Percentiles rank a stretch among this genome's conserved stretches.
phyloP scores from a whole-genome alignment of 441 rosid species.

The Cnidoscolus chayamansa region DNA sequence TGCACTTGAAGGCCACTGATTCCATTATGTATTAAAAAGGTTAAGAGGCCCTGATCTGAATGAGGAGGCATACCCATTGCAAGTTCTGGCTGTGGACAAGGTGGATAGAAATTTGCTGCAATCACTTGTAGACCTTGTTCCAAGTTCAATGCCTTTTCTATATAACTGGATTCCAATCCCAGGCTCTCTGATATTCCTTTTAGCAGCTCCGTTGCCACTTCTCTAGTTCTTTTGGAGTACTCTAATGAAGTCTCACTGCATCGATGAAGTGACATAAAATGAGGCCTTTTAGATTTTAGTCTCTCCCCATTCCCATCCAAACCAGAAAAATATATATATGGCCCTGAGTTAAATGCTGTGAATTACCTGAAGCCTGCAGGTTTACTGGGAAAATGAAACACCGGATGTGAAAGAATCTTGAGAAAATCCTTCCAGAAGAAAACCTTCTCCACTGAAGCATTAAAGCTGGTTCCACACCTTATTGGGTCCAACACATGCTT shows the following conservation, averaged over 20 bases:
- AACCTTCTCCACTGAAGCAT: constrained; percentile 34
- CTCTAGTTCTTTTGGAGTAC: constrained; percentile 14
- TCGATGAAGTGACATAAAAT: background rate
- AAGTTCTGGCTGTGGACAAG: constrained; percentile 50
- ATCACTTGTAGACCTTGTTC: constrained; percentile 37
- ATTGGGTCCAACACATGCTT: constrained; percentile 50
- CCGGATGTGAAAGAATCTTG: constrained; percentile 40
- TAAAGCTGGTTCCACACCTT: constrained; percentile 50
- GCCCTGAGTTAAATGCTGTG: no score
- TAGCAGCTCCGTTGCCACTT: constrained; percentile 20
- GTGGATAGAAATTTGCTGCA: constrained; percentile 40
- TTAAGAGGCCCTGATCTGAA: constrained; percentile 24
- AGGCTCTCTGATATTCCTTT: constrained; percentile 11
- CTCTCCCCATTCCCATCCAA: no score
- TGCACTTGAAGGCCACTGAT: constrained; percentile 39
- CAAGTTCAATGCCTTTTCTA: constrained; percentile 30
- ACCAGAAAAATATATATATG: no score
- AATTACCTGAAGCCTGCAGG: constrained; percentile 37
- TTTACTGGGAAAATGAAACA: constrained; percentile 37
- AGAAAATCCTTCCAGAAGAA: constrained; percentile 49
- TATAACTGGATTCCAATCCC: constrained; percentile 29
- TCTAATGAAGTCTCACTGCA: constrained; percentile 11
- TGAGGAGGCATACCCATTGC: constrained; percentile 49
- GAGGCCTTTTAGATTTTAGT: background rate
- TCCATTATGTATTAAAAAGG: constrained; percentile 38